Evolutionary conservation across 768 basidiomycete genomes (phyloP).

Genomic region (Podaxis sp.): DNA sequence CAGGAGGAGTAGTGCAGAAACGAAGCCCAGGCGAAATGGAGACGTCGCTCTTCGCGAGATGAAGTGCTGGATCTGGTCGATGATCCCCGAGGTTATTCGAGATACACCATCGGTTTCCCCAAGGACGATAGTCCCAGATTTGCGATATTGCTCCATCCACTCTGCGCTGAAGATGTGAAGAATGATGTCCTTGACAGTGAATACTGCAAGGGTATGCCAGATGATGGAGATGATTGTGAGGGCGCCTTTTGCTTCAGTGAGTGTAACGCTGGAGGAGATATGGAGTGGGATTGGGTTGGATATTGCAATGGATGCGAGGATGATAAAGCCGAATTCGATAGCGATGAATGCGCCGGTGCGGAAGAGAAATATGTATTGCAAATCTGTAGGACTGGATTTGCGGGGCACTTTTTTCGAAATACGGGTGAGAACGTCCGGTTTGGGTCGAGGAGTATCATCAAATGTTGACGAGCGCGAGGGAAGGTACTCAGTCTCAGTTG

Average conservation of each 20-base stretch:
- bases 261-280: neutral
- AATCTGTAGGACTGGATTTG: too few species aligned
- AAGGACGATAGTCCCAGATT: neutral
- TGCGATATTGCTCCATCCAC: slow-evolving; percentile 6
- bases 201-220: slow-evolving; percentile 6
- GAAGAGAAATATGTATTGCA: neutral
- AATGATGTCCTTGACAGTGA: slow-evolving; percentile 1
- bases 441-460: neutral
- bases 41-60: neutral
- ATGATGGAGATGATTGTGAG: slow-evolving; percentile 1
- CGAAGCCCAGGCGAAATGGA: neutral
- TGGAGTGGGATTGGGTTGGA: neutral
- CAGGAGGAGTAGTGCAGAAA: neutral
- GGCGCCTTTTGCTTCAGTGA: slow-evolving; percentile 1
- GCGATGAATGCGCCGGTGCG: neutral
- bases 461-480: neutral
- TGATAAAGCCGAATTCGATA: neutral
- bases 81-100: slow-evolving; percentile 4
- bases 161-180: slow-evolving; percentile 8
- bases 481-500: neutral
- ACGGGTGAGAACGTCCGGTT: neutral
- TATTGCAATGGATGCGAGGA: neutral
- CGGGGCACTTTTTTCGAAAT: neutral
- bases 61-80: neutral
- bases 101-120: slow-evolving; percentile 5